Conservation (phyloP, 2,329 filamentous ascomycete species). For the Penicillium sp. region DNA sequence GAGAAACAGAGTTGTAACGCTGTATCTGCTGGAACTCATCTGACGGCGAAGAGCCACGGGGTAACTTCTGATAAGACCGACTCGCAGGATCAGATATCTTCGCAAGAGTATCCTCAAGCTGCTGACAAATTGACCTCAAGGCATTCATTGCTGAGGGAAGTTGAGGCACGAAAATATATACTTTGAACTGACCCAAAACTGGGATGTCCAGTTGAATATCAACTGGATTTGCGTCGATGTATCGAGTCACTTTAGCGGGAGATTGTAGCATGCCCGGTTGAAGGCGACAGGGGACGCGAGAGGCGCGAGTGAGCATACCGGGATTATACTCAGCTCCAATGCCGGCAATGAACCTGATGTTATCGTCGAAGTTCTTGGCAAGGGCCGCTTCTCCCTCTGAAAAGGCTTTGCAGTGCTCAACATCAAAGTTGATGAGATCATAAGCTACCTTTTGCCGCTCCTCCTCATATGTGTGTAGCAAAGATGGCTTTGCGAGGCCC, state of each 20-base stretch:
- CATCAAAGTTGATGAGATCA: conserved; percentile 34
- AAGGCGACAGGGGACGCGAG: conserved; percentile 34
- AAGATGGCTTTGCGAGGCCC: conserved; percentile 23
- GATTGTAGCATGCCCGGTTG: conserved; percentile 53
- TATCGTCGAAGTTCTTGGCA: conserved; percentile 68
- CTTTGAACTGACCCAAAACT: conserved; percentile 73
- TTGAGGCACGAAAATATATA: conserved; percentile 70
- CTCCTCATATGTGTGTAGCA: conserved; percentile 33
- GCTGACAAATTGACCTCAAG: conserved; percentile 59
- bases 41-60: conserved; percentile 57
- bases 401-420: conserved; percentile 53
- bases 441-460: conserved; percentile 34
- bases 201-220: conserved; percentile 78
- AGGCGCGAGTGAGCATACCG: conserved; percentile 60
- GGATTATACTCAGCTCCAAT: conserved; percentile 68
- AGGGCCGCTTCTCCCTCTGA: conserved; percentile 65
- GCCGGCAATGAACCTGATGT: conserved; percentile 73
- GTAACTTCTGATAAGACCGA: conserved; percentile 62
- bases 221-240: conserved; percentile 75
- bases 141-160: conserved; percentile 59
- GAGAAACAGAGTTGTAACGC: conserved; percentile 68
- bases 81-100: conserved; percentile 61
- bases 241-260: conserved; percentile 71
- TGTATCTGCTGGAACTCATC: conserved; percentile 69
- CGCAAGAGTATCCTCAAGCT: conserved; percentile 57